Evolutionary conservation across 805 yeast species (phyloP).

Genomic region (Scheffersomyces amazonensis): DNA sequence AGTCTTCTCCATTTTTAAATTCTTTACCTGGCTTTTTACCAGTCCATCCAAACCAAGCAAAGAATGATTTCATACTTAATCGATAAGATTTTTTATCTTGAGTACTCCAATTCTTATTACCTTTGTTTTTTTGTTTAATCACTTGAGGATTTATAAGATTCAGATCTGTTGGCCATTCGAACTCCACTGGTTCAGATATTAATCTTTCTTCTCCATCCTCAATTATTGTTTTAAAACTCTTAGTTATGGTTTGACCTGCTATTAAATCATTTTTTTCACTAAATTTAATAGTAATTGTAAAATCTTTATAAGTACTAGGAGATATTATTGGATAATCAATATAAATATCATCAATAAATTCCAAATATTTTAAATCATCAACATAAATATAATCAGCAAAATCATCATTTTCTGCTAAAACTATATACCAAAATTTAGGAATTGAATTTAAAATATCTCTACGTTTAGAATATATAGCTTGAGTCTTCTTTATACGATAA

Average conservation of each 20-base stretch:
- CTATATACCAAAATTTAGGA: slow-evolving; percentile 86
- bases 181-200: slow-evolving; percentile 49
- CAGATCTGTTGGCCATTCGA: slow-evolving; percentile 71
- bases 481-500: slow-evolving; percentile 50
- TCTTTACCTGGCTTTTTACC: slow-evolving; percentile 76
- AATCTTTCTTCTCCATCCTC: slow-evolving; percentile 56
- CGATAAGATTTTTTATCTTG: slow-evolving; percentile 62
- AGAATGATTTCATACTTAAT: slow-evolving; percentile 76
- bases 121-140: slow-evolving; percentile 35
- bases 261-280: slow-evolving; percentile 40
- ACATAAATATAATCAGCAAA: slow-evolving; percentile 76
- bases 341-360: slow-evolving; percentile 58
- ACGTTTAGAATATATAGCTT: slow-evolving; percentile 57
- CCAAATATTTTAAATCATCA: slow-evolving; percentile 76
- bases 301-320: slow-evolving; percentile 42
- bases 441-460: slow-evolving; percentile 49
- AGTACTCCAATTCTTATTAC: slow-evolving; percentile 33
- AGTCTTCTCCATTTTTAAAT: slow-evolving; percentile 73
- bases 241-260: slow-evolving; percentile 57
- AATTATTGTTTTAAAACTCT: slow-evolving; percentile 49
- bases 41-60: slow-evolving; percentile 86
- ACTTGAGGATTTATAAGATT: slow-evolving; percentile 52
- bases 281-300: slow-evolving; percentile 60
- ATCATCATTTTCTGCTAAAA: slow-evolving; percentile 78
- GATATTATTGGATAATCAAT: slow-evolving; percentile 43